These are phyloP conservation scores for Jatropha multifida DNA, from an alignment of 441 rosid genomes.

Conservation along the genomic window DNA sequence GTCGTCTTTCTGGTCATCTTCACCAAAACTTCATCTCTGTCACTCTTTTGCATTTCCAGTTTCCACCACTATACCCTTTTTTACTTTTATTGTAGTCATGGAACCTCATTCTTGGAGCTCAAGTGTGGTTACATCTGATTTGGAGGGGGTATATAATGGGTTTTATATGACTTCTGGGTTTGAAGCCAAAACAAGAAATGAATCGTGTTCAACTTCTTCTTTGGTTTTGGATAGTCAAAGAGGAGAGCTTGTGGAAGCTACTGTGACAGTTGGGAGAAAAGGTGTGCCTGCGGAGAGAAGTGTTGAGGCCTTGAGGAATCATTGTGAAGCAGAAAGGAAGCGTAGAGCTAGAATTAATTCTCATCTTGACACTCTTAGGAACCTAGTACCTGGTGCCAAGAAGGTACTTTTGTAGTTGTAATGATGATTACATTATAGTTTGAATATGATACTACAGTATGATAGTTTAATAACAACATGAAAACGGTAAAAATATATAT, in stretches of 20 bases:
- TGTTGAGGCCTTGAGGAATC: slow-evolving; percentile 44
- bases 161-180: neutral
- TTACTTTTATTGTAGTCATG: neutral
- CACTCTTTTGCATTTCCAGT: neutral
- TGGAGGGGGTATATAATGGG: slow-evolving; percentile 5
- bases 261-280: slow-evolving; percentile 29
- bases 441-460: neutral
- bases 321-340: slow-evolving; percentile 52
- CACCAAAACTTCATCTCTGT: neutral
- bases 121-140: neutral
- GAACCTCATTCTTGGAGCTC: slow-evolving; percentile 10
- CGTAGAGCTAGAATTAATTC: slow-evolving; percentile 52
- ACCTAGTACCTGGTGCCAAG: slow-evolving; percentile 40
- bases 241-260: slow-evolving; percentile 50
- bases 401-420: slow-evolving; percentile 33
- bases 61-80: neutral
- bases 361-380: slow-evolving; percentile 52
- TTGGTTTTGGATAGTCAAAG: slow-evolving; percentile 46
- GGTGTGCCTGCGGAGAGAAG: slow-evolving; percentile 39
- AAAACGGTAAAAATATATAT: neutral
- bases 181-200: slow-evolving; percentile 16
- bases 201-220: slow-evolving; percentile 16
- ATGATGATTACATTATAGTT: neutral
- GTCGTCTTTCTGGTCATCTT: neutral
- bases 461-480: neutral